Conservation (phyloP, 140 eudicot species). For the Cichorium intybus region DNA sequence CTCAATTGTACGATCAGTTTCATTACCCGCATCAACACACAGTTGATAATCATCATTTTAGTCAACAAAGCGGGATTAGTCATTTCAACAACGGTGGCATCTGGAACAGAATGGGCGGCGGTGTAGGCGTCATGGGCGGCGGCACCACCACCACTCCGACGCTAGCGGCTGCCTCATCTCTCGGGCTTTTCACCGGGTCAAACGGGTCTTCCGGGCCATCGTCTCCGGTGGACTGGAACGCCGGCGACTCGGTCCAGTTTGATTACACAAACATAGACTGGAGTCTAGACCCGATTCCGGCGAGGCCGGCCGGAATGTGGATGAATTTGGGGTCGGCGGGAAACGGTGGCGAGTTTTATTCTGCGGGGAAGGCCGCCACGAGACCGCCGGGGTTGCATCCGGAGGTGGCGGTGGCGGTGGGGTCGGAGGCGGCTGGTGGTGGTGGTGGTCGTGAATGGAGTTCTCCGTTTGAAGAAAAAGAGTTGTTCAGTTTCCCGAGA, state of each 20-base stretch:
- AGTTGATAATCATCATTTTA: conserved; percentile 15
- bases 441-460: conserved; percentile 80
- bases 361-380: conserved; percentile 27
- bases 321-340: conserved; percentile 29
- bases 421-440: conserved; percentile 40
- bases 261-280: conserved; percentile 87
- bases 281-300: conserved; percentile 63
- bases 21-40: conserved; percentile 48
- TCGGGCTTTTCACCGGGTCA: conserved; percentile 76
- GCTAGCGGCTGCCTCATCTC: conserved; percentile 71
- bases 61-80: conserved; percentile 24
- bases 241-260: conserved; percentile 48
- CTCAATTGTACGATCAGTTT: conserved; percentile 45
- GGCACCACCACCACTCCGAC: conserved; percentile 54
- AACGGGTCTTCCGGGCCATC: conserved; percentile 64
- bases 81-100: conserved; percentile 37
- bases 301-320: conserved; percentile 51
- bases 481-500: conserved; percentile 76
- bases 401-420: conserved; percentile 36
- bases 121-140: too few relatives aligned
- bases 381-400: conserved; percentile 48
- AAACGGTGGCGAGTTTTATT: conserved; percentile 3
- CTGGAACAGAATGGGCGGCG: conserved; percentile 43
- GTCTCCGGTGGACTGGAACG: conserved; percentile 80
- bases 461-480: conserved; percentile 92